Conservation (phyloP, 2,329 filamentous ascomycete species). For the Trichophyton equinum region DNA sequence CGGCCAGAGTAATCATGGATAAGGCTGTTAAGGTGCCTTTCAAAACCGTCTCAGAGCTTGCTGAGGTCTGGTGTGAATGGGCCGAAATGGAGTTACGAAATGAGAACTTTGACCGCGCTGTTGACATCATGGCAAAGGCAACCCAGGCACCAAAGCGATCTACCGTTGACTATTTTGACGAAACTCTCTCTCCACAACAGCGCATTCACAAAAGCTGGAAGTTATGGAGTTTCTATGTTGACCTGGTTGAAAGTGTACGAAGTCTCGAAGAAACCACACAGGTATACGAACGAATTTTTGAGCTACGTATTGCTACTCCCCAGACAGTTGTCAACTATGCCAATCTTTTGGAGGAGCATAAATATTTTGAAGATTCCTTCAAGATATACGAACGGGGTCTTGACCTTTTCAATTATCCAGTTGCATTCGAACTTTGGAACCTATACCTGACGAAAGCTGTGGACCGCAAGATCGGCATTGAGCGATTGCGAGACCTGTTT, state of each 20-base stretch:
- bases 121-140: conserved; percentile 93
- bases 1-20: conserved; percentile 85
- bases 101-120: conserved; percentile 89
- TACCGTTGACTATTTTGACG: conserved; percentile 99
- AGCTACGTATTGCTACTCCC: conserved; percentile 91
- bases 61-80: conserved; percentile 99
- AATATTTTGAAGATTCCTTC: conserved; percentile 95
- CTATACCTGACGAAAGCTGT: conserved; percentile 95
- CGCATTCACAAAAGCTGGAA: conserved; percentile 99
- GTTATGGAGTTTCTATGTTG: conserved; percentile 97
- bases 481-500: conserved; percentile 85
- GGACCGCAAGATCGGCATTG: conserved; percentile 89
- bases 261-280: conserved; percentile 84
- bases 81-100: conserved; percentile 94
- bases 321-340: conserved; percentile 98
- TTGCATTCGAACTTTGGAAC: conserved; percentile 98
- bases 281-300: conserved; percentile 95
- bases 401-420: conserved; percentile 96
- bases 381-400: conserved; percentile 93
- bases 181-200: conserved; percentile 84
- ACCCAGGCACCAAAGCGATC: conserved; percentile 93
- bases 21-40: conserved; percentile 97
- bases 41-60: conserved; percentile 91
- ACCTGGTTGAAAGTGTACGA: conserved; percentile 88
- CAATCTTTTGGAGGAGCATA: conserved; percentile 83